phyloP scores from a whole-genome alignment of 257 asterid genomes.

The Nicotiana knightiana region DNA sequence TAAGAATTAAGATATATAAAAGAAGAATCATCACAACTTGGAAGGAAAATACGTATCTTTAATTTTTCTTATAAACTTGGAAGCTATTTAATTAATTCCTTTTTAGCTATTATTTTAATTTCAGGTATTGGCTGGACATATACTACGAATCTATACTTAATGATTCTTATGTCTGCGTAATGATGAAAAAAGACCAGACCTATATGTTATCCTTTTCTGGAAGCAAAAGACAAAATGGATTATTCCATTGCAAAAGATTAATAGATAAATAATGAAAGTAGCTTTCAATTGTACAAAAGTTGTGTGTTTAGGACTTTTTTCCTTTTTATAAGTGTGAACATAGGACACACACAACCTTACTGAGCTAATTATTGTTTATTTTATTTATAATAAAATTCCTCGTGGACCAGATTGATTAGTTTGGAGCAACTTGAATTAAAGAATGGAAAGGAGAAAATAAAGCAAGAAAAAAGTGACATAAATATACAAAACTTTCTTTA shows the following conservation, averaged over 20 bases:
- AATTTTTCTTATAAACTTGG: too few relatives aligned
- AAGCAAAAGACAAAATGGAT: neutral
- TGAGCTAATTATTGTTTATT: neutral
- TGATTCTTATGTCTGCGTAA: neutral
- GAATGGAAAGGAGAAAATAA: neutral
- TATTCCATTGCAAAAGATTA: neutral
- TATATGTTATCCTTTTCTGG: neutral
- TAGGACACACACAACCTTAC: neutral
- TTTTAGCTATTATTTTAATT: neutral
- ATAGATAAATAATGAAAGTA: neutral
- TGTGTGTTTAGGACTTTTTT: neutral
- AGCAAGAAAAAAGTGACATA: neutral
- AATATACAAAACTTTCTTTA: neutral
- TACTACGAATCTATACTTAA: neutral
- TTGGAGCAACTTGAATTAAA: neutral
- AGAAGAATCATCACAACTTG: too few relatives aligned
- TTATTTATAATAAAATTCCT: neutral
- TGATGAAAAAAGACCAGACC: neutral
- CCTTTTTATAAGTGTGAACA: neutral
- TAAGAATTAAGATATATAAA: too few relatives aligned
- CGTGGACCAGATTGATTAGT: neutral
- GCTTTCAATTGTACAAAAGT: neutral
- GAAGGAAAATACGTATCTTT: too few relatives aligned
- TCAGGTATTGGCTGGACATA: neutral
- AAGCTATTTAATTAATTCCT: too few relatives aligned